These are phyloP conservation scores for Lepidium aucheri DNA, from an alignment of 345 rosid species.

Conservation along the genomic window DNA sequence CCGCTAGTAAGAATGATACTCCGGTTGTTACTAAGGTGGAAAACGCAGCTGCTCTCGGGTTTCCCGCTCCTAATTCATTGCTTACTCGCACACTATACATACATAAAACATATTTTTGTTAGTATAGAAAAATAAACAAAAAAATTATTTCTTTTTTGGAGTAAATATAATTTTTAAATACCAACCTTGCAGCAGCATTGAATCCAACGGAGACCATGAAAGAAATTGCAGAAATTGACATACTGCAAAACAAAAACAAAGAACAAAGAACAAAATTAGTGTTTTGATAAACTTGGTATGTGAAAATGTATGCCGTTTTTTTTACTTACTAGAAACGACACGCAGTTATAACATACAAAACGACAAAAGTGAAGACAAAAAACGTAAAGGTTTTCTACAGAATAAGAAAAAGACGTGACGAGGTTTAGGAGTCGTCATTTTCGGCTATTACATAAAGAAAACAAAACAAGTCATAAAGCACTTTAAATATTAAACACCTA, in stretches of 20 bases:
- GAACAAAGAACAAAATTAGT: background rate
- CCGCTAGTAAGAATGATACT: conserved; percentile 36
- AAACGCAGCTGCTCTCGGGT: conserved; percentile 61
- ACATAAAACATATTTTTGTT: background rate
- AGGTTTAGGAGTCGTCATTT: background rate
- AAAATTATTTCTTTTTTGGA: too few species aligned
- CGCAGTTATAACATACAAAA: background rate
- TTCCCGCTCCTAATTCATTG: conserved; percentile 69
- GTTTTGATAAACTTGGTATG: background rate
- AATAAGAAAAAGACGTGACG: background rate
- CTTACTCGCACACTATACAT: conserved; percentile 53
- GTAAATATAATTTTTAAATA: too few species aligned
- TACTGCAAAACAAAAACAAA: conserved; percentile 34
- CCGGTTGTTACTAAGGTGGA: conserved; percentile 32
- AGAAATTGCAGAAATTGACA: conserved; percentile 50
- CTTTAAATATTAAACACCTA: background rate
- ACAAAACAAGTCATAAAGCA: background rate
- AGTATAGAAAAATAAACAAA: background rate
- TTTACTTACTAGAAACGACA: background rate
- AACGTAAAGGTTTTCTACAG: background rate
- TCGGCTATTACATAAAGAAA: background rate
- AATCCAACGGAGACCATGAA: conserved; percentile 65
- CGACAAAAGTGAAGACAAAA: background rate
- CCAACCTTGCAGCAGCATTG: conserved; percentile 71
- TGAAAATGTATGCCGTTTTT: conserved; percentile 1